Percentiles rank a stretch among this genome's conserved stretches.
These are phyloP conservation scores for Tulasnella sp. DNA, from an alignment of 768 basidiomycete genomes.

Conservation along the genomic window DNA sequence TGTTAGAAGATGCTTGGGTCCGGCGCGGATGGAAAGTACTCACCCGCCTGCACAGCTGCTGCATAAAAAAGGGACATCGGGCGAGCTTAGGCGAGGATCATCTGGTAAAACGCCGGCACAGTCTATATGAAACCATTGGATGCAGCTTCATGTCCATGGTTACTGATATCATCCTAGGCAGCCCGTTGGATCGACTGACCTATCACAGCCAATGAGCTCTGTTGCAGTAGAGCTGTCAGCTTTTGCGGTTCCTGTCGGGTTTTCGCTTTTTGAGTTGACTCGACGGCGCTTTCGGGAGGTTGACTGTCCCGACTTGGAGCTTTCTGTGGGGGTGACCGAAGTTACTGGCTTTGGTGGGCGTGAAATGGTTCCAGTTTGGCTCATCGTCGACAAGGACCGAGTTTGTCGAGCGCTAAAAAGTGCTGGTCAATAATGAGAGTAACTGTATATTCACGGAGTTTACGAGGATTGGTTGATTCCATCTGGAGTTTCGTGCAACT, in stretches of 20 bases:
- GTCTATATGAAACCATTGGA: not conserved
- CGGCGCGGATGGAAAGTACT: not conserved
- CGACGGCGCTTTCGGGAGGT: not conserved
- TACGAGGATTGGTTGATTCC: too few relatives aligned
- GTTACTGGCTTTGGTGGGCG: too few relatives aligned
- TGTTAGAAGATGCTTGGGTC: not conserved
- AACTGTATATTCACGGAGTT: too few relatives aligned
- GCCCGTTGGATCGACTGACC: not conserved
- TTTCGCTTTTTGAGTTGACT: not conserved
- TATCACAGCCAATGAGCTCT: not conserved
- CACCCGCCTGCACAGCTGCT: not conserved
- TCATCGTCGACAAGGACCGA: too few relatives aligned
- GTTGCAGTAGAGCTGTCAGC: not conserved
- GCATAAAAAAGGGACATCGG: not conserved
- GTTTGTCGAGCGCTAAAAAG: too few relatives aligned
- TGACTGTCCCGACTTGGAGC: not conserved
- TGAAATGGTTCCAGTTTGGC: too few relatives aligned
- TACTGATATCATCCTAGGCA: not conserved
- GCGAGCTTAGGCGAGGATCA: not conserved
- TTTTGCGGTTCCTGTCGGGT: not conserved
- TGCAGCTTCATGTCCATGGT: not conserved
- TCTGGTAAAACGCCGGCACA: not conserved
- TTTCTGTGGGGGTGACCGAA: too few relatives aligned
- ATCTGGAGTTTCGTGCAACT: too few relatives aligned
- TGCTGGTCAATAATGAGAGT: too few relatives aligned